A percentile compares a stretch with the other conserved stretches of the same genome.
Evolutionary conservation across 2,329 filamentous ascomycete species (phyloP).

Genomic region (Beauveria caledonica): DNA sequence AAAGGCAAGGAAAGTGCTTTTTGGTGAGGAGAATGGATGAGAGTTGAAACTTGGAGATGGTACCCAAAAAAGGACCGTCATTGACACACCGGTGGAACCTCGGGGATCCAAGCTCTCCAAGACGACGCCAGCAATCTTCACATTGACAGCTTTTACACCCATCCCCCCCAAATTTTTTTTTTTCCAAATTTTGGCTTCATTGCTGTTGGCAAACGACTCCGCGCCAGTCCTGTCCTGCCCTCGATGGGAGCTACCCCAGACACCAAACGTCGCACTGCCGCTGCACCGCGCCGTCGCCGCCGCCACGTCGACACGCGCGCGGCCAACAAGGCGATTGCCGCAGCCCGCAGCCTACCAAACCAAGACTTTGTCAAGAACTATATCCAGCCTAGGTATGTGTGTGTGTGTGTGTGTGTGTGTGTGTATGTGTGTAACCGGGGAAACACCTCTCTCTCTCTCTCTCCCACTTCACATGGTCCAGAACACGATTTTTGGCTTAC

Average conservation of each 20-base stretch:
- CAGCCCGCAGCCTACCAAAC: constrained; percentile 39
- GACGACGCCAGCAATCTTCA: neutral
- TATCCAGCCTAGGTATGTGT: constrained; percentile 38
- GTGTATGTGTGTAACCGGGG: too few relatives aligned
- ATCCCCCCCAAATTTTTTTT: neutral
- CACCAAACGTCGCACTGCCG: neutral
- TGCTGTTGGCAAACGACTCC: too few relatives aligned
- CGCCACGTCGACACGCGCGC: neutral
- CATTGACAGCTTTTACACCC: neutral
- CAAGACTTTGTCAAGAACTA: constrained; percentile 41
- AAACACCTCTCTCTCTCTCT: too few relatives aligned
- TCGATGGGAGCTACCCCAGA: neutral
- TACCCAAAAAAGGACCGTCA: neutral
- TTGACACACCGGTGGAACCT: constrained; percentile 5
- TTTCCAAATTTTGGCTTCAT: too few relatives aligned
- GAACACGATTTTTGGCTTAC: too few relatives aligned
- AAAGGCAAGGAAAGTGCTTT: neutral
- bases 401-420: too few relatives aligned
- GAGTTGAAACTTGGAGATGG: neutral
- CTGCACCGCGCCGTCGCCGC: too few relatives aligned
- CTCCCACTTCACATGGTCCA: too few relatives aligned
- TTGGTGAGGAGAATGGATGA: neutral
- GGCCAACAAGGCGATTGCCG: constrained; percentile 32
- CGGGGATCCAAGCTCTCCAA: neutral
- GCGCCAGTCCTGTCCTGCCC: too few relatives aligned